Conservation (phyloP, 2,329 filamentous ascomycete genomes). For the Sordariomycetes sp. region DNA sequence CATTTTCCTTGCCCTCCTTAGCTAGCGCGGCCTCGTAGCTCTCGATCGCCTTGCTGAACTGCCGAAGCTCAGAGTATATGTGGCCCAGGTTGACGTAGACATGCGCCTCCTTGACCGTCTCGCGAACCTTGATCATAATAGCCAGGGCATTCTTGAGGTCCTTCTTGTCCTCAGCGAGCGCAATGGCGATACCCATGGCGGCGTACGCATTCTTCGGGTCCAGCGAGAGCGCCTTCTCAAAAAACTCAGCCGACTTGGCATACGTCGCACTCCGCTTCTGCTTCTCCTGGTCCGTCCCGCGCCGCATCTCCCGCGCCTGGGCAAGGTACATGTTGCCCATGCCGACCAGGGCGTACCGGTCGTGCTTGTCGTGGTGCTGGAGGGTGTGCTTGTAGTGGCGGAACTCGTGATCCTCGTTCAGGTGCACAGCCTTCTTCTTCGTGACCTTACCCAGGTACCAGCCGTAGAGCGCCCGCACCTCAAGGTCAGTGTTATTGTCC, state of each 20-base stretch:
- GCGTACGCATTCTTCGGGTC: conserved; percentile 93
- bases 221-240: conserved; percentile 91
- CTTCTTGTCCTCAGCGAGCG: conserved; percentile 86
- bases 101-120: conserved; percentile 77
- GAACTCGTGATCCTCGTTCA: conserved; percentile 82
- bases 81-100: conserved; percentile 91
- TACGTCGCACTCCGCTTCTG: conserved; percentile 82
- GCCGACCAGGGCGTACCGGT: conserved; percentile 87
- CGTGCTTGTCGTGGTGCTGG: conserved; percentile 91
- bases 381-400: conserved; percentile 94
- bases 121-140: conserved; percentile 81
- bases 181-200: conserved; percentile 90
- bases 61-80: conserved; percentile 78
- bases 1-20: conserved; percentile 60
- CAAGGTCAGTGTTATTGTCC: conserved; percentile 70
- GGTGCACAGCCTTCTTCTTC: conserved; percentile 67
- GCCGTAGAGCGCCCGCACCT: conserved; percentile 84
- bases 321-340: conserved; percentile 92
- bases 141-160: conserved; percentile 71
- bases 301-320: conserved; percentile 85
- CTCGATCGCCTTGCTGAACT: conserved; percentile 85
- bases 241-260: conserved; percentile 90
- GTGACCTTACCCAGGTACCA: conserved; percentile 85
- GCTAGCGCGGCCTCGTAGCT: conserved; percentile 79
- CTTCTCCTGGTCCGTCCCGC: conserved; percentile 79